phyloP scores from a whole-genome alignment of 2,329 filamentous ascomycete species.

The Apiospora sp. region DNA sequence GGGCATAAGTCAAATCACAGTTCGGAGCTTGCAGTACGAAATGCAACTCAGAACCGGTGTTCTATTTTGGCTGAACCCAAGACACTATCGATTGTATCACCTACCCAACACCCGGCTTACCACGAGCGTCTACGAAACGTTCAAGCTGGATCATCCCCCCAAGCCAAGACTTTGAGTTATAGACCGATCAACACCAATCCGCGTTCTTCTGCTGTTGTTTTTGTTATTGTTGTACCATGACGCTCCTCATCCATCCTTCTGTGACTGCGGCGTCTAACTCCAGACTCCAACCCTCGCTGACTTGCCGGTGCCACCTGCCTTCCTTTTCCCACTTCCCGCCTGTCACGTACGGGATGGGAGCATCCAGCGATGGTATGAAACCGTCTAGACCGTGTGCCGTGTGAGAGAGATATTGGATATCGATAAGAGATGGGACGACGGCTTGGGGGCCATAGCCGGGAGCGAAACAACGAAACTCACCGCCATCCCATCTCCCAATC shows the following conservation, averaged over 20 bases:
- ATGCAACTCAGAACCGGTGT: neutral
- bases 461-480: conserved; percentile 15
- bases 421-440: conserved; percentile 20
- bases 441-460: neutral
- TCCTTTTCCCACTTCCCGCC: neutral
- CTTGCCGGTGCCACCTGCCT: conserved; percentile 8
- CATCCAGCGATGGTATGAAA: conserved; percentile 3
- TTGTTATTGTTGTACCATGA: neutral
- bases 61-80: conserved; percentile 20
- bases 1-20: neutral
- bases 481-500: conserved; percentile 3
- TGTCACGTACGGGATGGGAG: neutral
- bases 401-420: too few species aligned
- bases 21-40: neutral
- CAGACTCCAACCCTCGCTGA: neutral
- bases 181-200: conserved; percentile 14
- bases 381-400: conserved; percentile 5
- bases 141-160: conserved; percentile 18
- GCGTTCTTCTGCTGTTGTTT: neutral
- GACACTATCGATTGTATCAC: conserved; percentile 15
- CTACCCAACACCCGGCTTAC: neutral
- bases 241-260: neutral
- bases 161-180: conserved; percentile 12
- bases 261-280: conserved; percentile 8
- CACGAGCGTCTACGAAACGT: conserved; percentile 15